Percentiles rank a stretch among this genome's conserved stretches.
These are phyloP conservation scores for Hypseocharis bilobata DNA, from an alignment of 441 rosid genomes.

Conservation along the genomic window DNA sequence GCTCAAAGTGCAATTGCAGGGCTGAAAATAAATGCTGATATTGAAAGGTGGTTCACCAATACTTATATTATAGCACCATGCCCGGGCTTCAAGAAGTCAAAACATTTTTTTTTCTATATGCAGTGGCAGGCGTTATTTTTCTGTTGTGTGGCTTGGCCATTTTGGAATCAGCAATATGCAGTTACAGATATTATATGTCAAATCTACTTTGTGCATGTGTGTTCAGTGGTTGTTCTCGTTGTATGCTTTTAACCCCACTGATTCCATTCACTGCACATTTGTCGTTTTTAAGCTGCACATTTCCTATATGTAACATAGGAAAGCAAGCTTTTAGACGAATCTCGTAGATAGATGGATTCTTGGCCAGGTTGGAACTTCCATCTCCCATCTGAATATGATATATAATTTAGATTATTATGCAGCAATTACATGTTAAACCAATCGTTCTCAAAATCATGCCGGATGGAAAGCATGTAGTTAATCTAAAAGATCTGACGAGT, in stretches of 20 bases:
- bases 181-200: neutral
- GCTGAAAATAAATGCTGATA: conserved; percentile 60
- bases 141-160: neutral
- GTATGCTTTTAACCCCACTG: neutral
- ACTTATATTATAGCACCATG: neutral
- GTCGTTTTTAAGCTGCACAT: too few relatives aligned
- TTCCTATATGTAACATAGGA: neutral
- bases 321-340: neutral
- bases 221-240: neutral
- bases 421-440: conserved; percentile 5
- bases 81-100: neutral
- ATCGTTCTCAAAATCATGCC: neutral
- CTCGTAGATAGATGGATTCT: neutral
- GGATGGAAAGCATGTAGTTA: neutral
- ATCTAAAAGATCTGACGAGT: neutral
- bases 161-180: neutral
- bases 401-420: neutral
- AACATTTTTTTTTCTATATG: neutral
- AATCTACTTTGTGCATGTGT: neutral
- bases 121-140: neutral
- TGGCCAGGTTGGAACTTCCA: neutral
- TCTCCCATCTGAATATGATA: neutral
- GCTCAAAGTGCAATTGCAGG: conserved; percentile 82
- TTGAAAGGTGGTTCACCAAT: conserved; percentile 47
- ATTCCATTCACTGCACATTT: neutral